Percentiles rank a stretch among this genome's conserved stretches.
Evolutionary conservation across 305 asterid genomes (phyloP).

Genomic region (Fraxinus floribunda): DNA sequence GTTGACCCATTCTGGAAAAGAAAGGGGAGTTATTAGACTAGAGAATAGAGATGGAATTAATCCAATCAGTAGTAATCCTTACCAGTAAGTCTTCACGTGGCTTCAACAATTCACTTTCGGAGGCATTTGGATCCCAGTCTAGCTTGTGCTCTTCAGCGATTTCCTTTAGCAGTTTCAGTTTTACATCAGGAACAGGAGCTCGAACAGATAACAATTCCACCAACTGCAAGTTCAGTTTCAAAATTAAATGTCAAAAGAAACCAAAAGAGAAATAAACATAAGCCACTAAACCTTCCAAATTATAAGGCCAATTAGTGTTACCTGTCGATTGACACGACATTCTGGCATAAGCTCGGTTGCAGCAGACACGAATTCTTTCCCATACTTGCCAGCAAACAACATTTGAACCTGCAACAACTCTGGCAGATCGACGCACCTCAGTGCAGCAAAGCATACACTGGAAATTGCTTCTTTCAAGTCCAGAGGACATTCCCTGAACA

Average conservation of each 20-base stretch:
- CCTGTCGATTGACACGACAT: conserved; percentile 98
- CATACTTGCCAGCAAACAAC: conserved; percentile 79
- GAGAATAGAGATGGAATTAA: conserved; percentile 1
- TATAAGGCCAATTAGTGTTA: conserved; percentile 19
- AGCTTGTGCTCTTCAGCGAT: conserved; percentile 89
- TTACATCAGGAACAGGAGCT: conserved; percentile 89
- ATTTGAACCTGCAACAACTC: conserved; percentile 80
- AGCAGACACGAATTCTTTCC: conserved; percentile 78
- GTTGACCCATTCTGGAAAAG: conserved; percentile 72
- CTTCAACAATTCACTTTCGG: conserved; percentile 73
- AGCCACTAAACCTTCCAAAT: background rate
- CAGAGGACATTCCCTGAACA: conserved; percentile 88
- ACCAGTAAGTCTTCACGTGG: conserved; percentile 91
- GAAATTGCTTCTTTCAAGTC: conserved; percentile 98
- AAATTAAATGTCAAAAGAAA: conserved; percentile 13
- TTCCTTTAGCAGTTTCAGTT: conserved; percentile 82
- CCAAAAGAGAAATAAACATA: conserved; percentile 5
- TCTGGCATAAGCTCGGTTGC: conserved; percentile 98
- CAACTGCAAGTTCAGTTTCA: conserved; percentile 44
- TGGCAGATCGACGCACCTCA: conserved; percentile 91
- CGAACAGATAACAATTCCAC: conserved; percentile 82
- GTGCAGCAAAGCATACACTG: conserved; percentile 95
- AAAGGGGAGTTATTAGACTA: conserved; percentile 7
- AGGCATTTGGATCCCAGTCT: conserved; percentile 87
- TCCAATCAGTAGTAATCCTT: conserved; percentile 18